These are phyloP conservation scores for Narthecium ossifragum DNA, from an alignment of 106 monocot genomes.

Conservation along the genomic window DNA sequence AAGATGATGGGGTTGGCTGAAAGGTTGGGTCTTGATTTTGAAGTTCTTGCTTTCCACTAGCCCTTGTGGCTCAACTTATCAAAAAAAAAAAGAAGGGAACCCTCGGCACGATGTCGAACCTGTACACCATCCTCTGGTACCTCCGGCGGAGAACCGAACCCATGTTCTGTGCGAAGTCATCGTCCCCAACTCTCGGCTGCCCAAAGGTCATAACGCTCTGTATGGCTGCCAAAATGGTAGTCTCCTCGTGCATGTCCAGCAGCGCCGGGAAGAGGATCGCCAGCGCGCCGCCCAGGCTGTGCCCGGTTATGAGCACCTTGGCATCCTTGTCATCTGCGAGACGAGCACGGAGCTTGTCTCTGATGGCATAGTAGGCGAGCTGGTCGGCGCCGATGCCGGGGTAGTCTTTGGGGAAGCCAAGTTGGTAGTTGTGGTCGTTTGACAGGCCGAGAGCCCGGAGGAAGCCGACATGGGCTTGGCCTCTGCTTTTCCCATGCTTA, in stretches of 20 bases:
- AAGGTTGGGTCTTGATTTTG: too few species aligned
- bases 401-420: slow-evolving; percentile 17
- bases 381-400: neutral
- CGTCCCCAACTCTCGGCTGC: slow-evolving; percentile 50
- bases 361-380: slow-evolving; percentile 37
- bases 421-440: slow-evolving; percentile 6
- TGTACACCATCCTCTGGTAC: slow-evolving; percentile 37
- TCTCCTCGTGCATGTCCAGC: slow-evolving; percentile 17
- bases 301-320: slow-evolving; percentile 33
- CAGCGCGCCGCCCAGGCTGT: slow-evolving; percentile 47
- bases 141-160: neutral
- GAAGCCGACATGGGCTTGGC: slow-evolving; percentile 43
- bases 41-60: too few species aligned
- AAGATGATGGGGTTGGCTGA: too few species aligned
- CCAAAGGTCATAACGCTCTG: slow-evolving; percentile 35
- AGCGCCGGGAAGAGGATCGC: slow-evolving; percentile 37
- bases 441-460: slow-evolving; percentile 52
- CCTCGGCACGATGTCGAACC: slow-evolving; percentile 46
- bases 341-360: slow-evolving; percentile 15
- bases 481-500: too few species aligned
- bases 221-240: slow-evolving; percentile 10
- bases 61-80: too few species aligned
- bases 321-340: slow-evolving; percentile 19
- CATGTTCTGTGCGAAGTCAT: slow-evolving; percentile 13
- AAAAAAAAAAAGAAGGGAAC: too few species aligned